Evolutionary conservation across 768 basidiomycete species (phyloP).

Genomic region (Omphalotus guepiniiformis): DNA sequence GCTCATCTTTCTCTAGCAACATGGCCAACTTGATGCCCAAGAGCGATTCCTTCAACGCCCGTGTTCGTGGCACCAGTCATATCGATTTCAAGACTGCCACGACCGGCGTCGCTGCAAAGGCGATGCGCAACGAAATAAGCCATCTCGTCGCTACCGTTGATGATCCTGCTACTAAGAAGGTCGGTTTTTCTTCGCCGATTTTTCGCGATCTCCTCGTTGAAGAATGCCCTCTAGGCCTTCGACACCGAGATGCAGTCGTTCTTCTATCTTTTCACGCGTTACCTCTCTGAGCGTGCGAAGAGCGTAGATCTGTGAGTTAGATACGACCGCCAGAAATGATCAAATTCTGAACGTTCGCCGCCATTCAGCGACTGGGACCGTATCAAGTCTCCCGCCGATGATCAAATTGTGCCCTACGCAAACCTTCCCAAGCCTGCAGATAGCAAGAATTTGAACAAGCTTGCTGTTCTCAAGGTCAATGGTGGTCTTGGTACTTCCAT

Average conservation of each 20-base stretch:
- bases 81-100: slow-evolving; percentile 98
- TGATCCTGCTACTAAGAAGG: slow-evolving; percentile 81
- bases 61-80: slow-evolving; percentile 72
- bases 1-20: slow-evolving; percentile 26
- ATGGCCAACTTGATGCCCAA: slow-evolving; percentile 60
- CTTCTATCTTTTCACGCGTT: slow-evolving; percentile 94
- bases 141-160: slow-evolving; percentile 84
- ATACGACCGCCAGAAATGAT: no score
- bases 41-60: slow-evolving; percentile 64
- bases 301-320: slow-evolving; percentile 75
- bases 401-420: slow-evolving; percentile 84
- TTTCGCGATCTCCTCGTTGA: slow-evolving; percentile 16
- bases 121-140: slow-evolving; percentile 98
- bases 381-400: slow-evolving; percentile 81
- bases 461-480: slow-evolving; percentile 94
- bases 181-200: slow-evolving; percentile 23
- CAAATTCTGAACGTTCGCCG: no score
- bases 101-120: slow-evolving; percentile 88
- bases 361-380: slow-evolving; percentile 75
- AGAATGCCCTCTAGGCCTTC: slow-evolving; percentile 57
- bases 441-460: slow-evolving; percentile 75
- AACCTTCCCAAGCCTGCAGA: slow-evolving; percentile 57
- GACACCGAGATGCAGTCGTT: slow-evolving; percentile 96
- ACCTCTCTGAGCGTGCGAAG: slow-evolving; percentile 85
- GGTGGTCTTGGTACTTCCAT: slow-evolving; percentile 91